Base-by-base conservation (phyloP, 805 yeast species). In the Barnettozyma populi region DNA sequence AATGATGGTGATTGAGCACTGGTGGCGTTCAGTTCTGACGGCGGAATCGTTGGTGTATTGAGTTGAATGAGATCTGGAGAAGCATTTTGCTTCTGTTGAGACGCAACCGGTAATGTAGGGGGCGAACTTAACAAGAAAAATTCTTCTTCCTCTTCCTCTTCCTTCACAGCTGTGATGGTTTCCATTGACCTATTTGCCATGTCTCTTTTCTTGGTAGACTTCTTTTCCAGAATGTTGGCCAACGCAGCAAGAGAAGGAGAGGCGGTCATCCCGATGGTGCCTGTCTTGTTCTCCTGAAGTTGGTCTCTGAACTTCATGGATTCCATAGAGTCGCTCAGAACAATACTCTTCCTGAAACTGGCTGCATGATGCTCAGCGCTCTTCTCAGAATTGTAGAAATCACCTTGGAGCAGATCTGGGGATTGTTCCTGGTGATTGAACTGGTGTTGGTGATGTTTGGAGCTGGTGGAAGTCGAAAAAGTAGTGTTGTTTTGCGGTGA, bases 231-330 rank as follows among this genome's bases (percentile, higher is more conserved):
- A 23, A 71, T 63, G 34, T 65, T 64, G 1, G 74, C 73, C n/a
- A 72, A 50, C 0, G 74, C 75, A 48, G 72, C 66, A 34, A 72
- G 57, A 0, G 74, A 70, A 3, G 76, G 76, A 2, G 75, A 71
- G 20, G 71, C 62, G 4, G 73, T 68, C 66, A 71, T 68, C 36
- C 66, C 65, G 18, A 65, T 27, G 18, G 39, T 40, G 2, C 42
- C 47, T 2, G 37, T 39, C 34, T 25, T 46, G 29, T 45, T 39
- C 32, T 48, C 48, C 34, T 46, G 47, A 3, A 35, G 14, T 4
- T 20, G 20, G 5, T 44, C 46, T 24, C 31, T 31, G 21, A 41
- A 49, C 27, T 24, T 51, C 2, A 34, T 42, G 1, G 63, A 59
- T 9, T 54, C 60, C 52, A 57, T 46, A 1, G 63, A 59, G n/a